Conservation (phyloP, 371 early-diverging fungal species). For the Circinella minor region DNA sequence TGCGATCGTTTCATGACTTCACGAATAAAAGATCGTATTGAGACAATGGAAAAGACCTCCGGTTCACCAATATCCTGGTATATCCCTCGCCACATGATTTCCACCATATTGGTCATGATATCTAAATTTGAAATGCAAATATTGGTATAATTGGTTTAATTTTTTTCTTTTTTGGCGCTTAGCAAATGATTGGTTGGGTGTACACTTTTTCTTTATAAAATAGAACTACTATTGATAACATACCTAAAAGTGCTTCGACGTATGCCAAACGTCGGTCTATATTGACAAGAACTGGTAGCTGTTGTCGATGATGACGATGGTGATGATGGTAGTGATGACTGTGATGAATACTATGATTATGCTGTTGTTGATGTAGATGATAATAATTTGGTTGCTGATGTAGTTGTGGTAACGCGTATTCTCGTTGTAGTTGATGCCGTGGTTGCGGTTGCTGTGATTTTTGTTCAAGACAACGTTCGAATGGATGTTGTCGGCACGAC, state of each 20-base stretch:
- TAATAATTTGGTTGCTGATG: slow-evolving; percentile 3
- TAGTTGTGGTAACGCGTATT: slow-evolving; percentile 10
- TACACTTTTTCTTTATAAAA: neutral
- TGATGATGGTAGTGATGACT: no score
- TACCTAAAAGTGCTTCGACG: slow-evolving; percentile 49
- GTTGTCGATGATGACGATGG: slow-evolving; percentile 7
- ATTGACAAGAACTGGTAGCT: slow-evolving; percentile 4
- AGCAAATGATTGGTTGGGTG: no score
- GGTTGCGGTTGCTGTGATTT: neutral
- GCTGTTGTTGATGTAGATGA: no score
- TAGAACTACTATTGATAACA: neutral
- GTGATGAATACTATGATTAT: no score
- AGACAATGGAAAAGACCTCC: slow-evolving; percentile 35
- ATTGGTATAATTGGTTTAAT: neutral
- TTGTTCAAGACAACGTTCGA: neutral
- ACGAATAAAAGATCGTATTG: slow-evolving; percentile 73
- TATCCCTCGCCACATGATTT: slow-evolving; percentile 33
- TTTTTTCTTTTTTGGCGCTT: neutral
- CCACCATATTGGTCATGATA: slow-evolving; percentile 31
- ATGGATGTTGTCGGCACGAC: slow-evolving; percentile 16
- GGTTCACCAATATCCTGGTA: slow-evolving; percentile 22
- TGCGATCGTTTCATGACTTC: slow-evolving; percentile 79
- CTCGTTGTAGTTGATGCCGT: neutral
- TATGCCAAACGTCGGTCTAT: slow-evolving; percentile 41
- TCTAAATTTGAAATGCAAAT: neutral